Conservation (phyloP, 1,284 basidiomycete species). For the Apiotrichum laibachii region DNA sequence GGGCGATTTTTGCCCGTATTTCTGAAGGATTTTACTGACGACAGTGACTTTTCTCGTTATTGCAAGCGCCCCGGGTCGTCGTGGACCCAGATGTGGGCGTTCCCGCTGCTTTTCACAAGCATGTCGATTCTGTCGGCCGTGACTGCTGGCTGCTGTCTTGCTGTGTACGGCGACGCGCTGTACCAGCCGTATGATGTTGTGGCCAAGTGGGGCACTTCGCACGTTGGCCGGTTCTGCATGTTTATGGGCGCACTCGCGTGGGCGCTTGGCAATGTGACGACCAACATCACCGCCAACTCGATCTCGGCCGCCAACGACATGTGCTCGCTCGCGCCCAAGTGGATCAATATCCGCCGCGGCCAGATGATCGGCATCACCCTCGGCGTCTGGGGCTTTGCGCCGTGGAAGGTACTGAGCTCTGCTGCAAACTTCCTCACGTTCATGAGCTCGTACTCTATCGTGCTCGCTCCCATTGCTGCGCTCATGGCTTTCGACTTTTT, state of each 20-base stretch:
- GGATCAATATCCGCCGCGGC: slow-evolving; percentile 71
- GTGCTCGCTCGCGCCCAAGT: slow-evolving; percentile 57
- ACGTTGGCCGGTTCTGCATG: slow-evolving; percentile 61
- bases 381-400: slow-evolving; percentile 60
- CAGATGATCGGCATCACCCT: slow-evolving; percentile 69
- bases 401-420: slow-evolving; percentile 43
- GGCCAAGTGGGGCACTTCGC: slow-evolving; percentile 64
- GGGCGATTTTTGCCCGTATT: too few species aligned
- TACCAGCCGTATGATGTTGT: slow-evolving; percentile 46
- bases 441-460: slow-evolving; percentile 46
- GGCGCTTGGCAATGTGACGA: slow-evolving; percentile 65
- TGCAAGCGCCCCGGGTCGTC: slow-evolving; percentile 41
- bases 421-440: slow-evolving; percentile 35
- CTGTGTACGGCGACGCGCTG: slow-evolving; percentile 59
- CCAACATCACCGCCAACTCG: slow-evolving; percentile 65
- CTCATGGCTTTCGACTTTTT: slow-evolving; percentile 42
- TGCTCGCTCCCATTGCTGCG: slow-evolving; percentile 41
- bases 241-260: slow-evolving; percentile 73
- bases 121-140: slow-evolving; percentile 62
- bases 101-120: slow-evolving; percentile 62
- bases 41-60: slow-evolving; percentile 57
- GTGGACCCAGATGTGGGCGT: slow-evolving; percentile 65
- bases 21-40: too few species aligned
- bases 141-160: slow-evolving; percentile 58
- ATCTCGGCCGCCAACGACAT: slow-evolving; percentile 75